Evolutionary conservation across 371 early-diverging fungal genomes (phyloP).

Genomic region (Actinomucor elegans): DNA sequence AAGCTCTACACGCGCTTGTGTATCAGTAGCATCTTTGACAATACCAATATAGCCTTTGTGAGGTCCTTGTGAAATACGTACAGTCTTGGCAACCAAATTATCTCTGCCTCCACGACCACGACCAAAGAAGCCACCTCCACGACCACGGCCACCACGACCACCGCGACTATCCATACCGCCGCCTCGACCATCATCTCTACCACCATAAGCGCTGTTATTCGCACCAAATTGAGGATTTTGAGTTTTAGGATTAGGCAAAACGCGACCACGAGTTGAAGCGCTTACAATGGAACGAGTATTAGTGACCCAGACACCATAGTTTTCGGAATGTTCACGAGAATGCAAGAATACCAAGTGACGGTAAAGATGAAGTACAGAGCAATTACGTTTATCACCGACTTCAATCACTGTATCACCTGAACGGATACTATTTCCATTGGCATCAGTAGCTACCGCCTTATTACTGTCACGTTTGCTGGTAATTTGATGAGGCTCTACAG

Average conservation of each 20-base stretch:
- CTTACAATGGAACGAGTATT: slow-evolving; percentile 54
- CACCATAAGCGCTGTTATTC: slow-evolving; percentile 1
- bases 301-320: slow-evolving; percentile 71
- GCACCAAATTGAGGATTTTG: slow-evolving; percentile 10
- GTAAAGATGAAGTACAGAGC: slow-evolving; percentile 71
- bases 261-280: slow-evolving; percentile 29
- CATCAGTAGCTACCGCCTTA: slow-evolving; percentile 78
- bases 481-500: slow-evolving; percentile 73
- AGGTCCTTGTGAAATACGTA: slow-evolving; percentile 87
- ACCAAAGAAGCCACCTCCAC: slow-evolving; percentile 70
- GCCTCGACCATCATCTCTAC: slow-evolving; percentile 5
- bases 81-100: slow-evolving; percentile 85
- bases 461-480: slow-evolving; percentile 65
- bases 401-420: slow-evolving; percentile 82
- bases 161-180: slow-evolving; percentile 8
- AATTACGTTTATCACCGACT: slow-evolving; percentile 62
- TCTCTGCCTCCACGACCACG: slow-evolving; percentile 77
- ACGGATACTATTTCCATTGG: slow-evolving; percentile 72
- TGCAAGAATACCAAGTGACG: slow-evolving; percentile 67
- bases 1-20: slow-evolving; percentile 89
- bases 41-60: slow-evolving; percentile 98
- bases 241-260: slow-evolving; percentile 6
- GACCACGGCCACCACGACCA: slow-evolving; percentile 53
- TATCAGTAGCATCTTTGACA: slow-evolving; percentile 86
- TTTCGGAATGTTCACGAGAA: slow-evolving; percentile 63